Base-by-base conservation (phyloP, 208 protist genomes). In the Wallacemonas sp. region DNA sequence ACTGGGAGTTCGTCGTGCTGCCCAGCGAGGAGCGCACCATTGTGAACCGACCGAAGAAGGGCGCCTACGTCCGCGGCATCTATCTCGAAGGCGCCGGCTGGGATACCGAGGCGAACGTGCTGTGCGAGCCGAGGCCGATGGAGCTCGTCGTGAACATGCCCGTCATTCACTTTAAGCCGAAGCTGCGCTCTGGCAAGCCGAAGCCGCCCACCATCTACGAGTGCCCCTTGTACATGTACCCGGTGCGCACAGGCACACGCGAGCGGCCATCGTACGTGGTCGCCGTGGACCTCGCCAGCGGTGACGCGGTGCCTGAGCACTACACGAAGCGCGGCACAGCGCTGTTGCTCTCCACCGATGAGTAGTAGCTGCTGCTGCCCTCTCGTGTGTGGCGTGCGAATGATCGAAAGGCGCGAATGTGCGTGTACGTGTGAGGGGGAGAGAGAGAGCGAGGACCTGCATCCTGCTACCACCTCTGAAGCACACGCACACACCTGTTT, bases 101-200 rank as follows among this genome's bases (percentile, higher is more conserved):
- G 98, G 84, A 98, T 71, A 22, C 33, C 22, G 91, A 97, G 62
- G 62, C 66, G 5, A 85, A 90, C 64, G 90, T 86, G 53, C 83
- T 99, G 2, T 89, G 79, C 54, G 98, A 99, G 80, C 97, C 98
- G 9, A 76, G 89, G 17, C 97, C 98, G 13, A 98, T 99, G 89
- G 91, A 99, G 83, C 87, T 99, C 21, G 83, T 96, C 27, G 86
- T 92, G 63, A 22, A 75, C 27, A 99, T 99, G 97, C 98, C 98
- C n/a, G 89, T 99, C 24, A 98, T 99, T 48, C 94, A 99, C 82
- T 99, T 99, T 74, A 98, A 96, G 72, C 97, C 98, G 2, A 98
- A 96, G 64, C 90, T 98, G 63, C 84, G 87, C 24, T 80, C 72
- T 39, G 73, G 54, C 32, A 97, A 97, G 74, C 86, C 87, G 27